Percentiles rank a stretch among this genome's conserved stretches.
Evolutionary conservation across 2,329 filamentous ascomycete genomes (phyloP).

Genomic region (Cadophora malorum): DNA sequence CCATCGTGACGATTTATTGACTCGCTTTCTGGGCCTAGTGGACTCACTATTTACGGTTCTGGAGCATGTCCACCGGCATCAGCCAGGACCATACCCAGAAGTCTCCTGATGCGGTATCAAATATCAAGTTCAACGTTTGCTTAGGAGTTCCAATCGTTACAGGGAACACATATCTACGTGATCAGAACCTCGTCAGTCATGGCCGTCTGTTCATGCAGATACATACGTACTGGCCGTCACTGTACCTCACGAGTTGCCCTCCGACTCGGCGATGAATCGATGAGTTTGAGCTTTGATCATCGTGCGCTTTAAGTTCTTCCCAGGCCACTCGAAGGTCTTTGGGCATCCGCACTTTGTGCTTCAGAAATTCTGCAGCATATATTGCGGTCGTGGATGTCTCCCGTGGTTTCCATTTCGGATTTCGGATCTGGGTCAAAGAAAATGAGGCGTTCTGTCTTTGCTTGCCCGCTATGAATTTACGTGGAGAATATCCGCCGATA

Average conservation of each 20-base stretch:
- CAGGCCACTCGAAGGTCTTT: conserved; percentile 27
- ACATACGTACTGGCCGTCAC: conserved; percentile 32
- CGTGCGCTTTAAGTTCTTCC: conserved; percentile 9
- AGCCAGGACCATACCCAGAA: conserved; percentile 41
- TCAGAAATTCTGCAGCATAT: conserved; percentile 34
- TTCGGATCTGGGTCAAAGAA: conserved; percentile 12
- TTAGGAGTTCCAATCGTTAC: conserved; percentile 35
- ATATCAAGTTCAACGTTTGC: conserved; percentile 36
- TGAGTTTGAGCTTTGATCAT: neutral
- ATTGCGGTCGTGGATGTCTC: conserved; percentile 26
- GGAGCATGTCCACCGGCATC: conserved; percentile 27
- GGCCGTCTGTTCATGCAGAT: neutral
- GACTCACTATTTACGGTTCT: conserved; percentile 25
- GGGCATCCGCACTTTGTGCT: conserved; percentile 34
- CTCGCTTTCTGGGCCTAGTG: conserved; percentile 16
- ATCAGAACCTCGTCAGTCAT: neutral
- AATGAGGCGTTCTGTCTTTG: conserved; percentile 8
- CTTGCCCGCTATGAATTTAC: neutral
- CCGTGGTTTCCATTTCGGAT: conserved; percentile 13
- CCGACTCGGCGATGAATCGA: conserved; percentile 21
- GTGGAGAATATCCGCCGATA: neutral
- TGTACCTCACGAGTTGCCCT: conserved; percentile 29
- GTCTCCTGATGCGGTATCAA: conserved; percentile 37
- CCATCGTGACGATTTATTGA: neutral
- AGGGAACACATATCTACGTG: conserved; percentile 33